Base-by-base conservation (phyloP, 1,284 basidiomycete genomes). In the Ustanciosporium gigantosporum region DNA sequence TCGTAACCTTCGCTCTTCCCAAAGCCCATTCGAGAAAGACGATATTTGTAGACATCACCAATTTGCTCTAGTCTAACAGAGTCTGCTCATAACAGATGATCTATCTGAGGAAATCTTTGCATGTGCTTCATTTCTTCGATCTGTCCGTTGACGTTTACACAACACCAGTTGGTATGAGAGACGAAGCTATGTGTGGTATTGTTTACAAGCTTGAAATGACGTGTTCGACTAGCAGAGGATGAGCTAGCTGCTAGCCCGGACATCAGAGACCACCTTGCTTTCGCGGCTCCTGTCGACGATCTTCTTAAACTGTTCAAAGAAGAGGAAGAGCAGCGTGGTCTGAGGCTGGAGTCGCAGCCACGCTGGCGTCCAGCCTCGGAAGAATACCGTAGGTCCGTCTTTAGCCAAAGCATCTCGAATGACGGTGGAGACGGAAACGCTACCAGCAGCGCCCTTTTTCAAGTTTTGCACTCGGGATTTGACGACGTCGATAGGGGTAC, bases 331-430 rank as follows among this genome's bases (percentile, higher is more conserved):
- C 35, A 77, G 46, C 16, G 74, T 71, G n/a, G 74, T 77, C 46
- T 77, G 68, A 0, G 75, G 75, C 36, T 67, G 57, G 24, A 77
- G 47, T 7, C 75, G 49, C 25, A 77, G 79, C 81, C 81, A 82
- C 0, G 82, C 81, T 2, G 82, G 82, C 11, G 81, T 79, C 82
- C 82, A 83, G 11, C 82, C 82, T 44, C 81, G 80, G 76, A 83
- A 82, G 34, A 83, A 70, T 75, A 83, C 82, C n/a, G 74, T 62
- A 6, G 80, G 77, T 1, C 82, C 82, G 48, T 80, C 78, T 20
- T 68, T 66, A 11, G 75, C 65, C 16, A 80, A 56, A 0, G 73
- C 60, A 5, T 64, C 53, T 23, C 60, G 32, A 27, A 74, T 55
- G 25, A 66, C 56, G 41, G 49, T 27, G 22, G 65, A 27, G 1